Base-by-base conservation (phyloP, 495 filamentous ascomycete species). In the Aspergillus coremiiformis region DNA sequence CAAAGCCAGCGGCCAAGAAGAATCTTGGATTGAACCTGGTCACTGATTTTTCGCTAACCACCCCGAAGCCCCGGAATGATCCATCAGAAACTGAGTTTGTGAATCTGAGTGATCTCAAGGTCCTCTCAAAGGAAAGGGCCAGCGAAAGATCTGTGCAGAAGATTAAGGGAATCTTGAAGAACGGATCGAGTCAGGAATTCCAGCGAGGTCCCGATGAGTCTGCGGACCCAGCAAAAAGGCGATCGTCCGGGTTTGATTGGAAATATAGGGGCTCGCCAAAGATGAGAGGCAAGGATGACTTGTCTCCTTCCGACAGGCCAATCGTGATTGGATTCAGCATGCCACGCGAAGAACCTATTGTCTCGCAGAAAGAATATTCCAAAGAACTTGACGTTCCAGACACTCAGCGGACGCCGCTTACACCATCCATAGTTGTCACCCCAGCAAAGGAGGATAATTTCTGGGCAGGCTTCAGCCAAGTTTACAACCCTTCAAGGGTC, bases 301-400 rank as follows among this genome's bases (percentile, higher is more conserved):
- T 95, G 3, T 92, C 89, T 5, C 89, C 89, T 0, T 82, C 76
- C 5, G 84, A 88, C 57, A 70, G 85, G 22, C 79, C 85, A 12
- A 89, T 95, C 37, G 75, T 87, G 57, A 94, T 95, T 52, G 90
- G 88, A 0, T 78, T 94, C 7, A 78, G 77, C 3, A 78, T 93
- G 26, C 84, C 87, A 10, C 75, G 75, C 6, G 75, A 79, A 26
- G 77, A 82, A 19, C 62, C 84, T 3, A 66, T 74, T 1, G 69
- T 73, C 27, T 63, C 66, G 19, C 51, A 61, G 35, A 52, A 64
- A 55, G 57, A 65, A 21, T 50, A 54, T 22, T 27, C 52, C 61
- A 60, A 60, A 52, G 52, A 74, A 57, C 44, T 55, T n/a, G 66
- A 71, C 23, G 63, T 60, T 50, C 62, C 54, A 39, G 54, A 57